Evolutionary conservation across 2,329 filamentous ascomycete genomes (phyloP).

Genomic region (Ascochyta lentis): DNA sequence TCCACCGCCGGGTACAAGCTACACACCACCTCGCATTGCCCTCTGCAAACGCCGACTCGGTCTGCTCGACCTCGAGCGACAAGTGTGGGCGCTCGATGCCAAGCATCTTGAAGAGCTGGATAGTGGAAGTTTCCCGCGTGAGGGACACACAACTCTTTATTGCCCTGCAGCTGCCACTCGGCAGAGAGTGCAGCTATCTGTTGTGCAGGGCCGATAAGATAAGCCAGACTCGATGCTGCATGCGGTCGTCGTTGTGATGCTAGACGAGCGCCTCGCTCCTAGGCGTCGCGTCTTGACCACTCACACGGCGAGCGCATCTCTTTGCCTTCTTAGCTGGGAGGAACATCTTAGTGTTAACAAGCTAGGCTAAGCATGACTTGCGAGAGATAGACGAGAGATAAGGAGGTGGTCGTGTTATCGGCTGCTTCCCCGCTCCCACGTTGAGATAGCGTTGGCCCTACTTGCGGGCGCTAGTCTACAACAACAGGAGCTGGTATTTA

Average conservation of each 20-base stretch:
- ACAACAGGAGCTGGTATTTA: no score
- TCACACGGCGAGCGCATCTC: conserved; percentile 7
- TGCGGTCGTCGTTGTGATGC: neutral
- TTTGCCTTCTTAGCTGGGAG: conserved; percentile 5
- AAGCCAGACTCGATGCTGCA: conserved; percentile 10
- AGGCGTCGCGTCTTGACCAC: conserved; percentile 3
- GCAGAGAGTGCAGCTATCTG: conserved; percentile 12
- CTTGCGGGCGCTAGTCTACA: neutral
- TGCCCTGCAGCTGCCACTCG: neutral
- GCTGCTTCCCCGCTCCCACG: conserved; percentile 14
- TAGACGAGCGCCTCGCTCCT: neutral
- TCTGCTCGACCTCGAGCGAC: conserved; percentile 53
- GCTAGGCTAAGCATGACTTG: neutral
- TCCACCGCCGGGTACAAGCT: neutral
- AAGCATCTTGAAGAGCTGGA: conserved; percentile 28
- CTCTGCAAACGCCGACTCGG: conserved; percentile 55
- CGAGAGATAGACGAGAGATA: conserved; percentile 7
- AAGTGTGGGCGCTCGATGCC: conserved; percentile 48
- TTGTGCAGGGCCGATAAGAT: conserved; percentile 15
- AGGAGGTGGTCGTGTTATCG: conserved; percentile 11
- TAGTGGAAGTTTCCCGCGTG: neutral
- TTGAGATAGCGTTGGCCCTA: conserved; percentile 1
- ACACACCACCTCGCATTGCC: conserved; percentile 45
- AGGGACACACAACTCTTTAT: conserved; percentile 9
- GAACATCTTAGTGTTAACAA: neutral